These are phyloP conservation scores for Nematocida displodere DNA, from an alignment of 371 early-diverging fungal genomes.

Conservation along the genomic window DNA sequence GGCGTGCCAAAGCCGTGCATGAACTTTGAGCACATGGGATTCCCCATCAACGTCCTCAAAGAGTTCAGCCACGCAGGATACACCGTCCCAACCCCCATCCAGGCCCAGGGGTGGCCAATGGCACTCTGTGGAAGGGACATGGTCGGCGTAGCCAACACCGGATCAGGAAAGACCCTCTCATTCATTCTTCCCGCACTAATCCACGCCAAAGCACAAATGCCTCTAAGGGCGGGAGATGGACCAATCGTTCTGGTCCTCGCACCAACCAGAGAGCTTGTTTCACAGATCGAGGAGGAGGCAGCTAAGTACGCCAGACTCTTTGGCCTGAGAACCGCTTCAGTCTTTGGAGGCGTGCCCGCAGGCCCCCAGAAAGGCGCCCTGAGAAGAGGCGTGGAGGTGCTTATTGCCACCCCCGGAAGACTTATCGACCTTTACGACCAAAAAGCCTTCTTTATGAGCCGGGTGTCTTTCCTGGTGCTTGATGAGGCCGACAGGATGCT, in stretches of 20 bases:
- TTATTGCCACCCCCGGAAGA: conserved; percentile 97
- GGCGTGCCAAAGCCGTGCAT: conserved; percentile 70
- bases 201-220: conserved; percentile 90
- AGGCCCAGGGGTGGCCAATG: conserved; percentile 98
- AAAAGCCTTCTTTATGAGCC: conserved; percentile 75
- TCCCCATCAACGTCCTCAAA: conserved; percentile 73
- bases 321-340: conserved; percentile 82
- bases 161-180: conserved; percentile 93
- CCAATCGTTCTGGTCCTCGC: conserved; percentile 90
- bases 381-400: conserved; percentile 81
- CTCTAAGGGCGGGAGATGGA: conserved; percentile 84
- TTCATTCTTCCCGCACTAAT: conserved; percentile 90
- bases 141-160: conserved; percentile 95
- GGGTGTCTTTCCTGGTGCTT: conserved; percentile 90
- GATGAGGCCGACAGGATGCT: conserved; percentile 98
- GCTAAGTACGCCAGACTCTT: conserved; percentile 66
- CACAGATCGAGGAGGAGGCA: conserved; percentile 65
- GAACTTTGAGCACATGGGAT: conserved; percentile 71
- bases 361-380: conserved; percentile 87
- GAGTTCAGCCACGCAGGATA: conserved; percentile 78
- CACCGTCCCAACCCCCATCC: conserved; percentile 84
- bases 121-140: conserved; percentile 90
- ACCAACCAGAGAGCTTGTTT: conserved; percentile 95
- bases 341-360: conserved; percentile 86
- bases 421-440: conserved; percentile 81